These are phyloP conservation scores for Dactylis glomerata DNA, from an alignment of 176 grass and related monocot species.

Conservation along the genomic window DNA sequence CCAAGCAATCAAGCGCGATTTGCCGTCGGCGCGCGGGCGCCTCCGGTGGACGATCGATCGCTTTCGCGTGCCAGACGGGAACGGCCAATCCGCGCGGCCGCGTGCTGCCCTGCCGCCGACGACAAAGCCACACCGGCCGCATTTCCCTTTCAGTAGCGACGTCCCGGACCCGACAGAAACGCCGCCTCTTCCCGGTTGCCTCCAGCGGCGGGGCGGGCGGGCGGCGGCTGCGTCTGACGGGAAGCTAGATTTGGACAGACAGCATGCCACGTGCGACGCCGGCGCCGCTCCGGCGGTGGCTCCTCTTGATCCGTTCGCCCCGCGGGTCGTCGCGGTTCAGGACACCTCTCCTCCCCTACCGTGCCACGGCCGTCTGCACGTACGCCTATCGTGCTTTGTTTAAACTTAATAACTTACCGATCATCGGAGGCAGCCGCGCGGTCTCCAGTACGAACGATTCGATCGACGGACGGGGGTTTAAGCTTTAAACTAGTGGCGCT, in stretches of 20 bases:
- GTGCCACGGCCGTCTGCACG: not conserved
- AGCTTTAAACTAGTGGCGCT: not conserved
- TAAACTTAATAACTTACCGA: not conserved
- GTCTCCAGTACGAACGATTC: not conserved
- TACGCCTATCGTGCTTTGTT: not conserved
- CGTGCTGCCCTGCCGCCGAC: not conserved
- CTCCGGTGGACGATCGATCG: not conserved
- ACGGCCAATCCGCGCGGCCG: not conserved
- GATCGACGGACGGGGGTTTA: not conserved
- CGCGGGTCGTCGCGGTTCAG: not conserved
- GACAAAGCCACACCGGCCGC: not conserved
- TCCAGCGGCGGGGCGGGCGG: not conserved
- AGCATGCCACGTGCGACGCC: not conserved
- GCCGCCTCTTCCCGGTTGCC: not conserved
- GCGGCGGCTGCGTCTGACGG: not conserved
- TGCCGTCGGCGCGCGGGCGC: not conserved
- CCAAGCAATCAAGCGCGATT: too few species aligned
- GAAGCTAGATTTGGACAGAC: not conserved
- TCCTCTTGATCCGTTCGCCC: not conserved
- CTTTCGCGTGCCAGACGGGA: not conserved
- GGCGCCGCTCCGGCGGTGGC: constrained; percentile 22
- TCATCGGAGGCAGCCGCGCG: not conserved
- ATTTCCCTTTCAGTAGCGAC: not conserved
- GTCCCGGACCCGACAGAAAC: not conserved
- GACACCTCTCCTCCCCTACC: not conserved